Percentiles rank a stretch among this genome's conserved stretches.
Evolutionary conservation across 495 filamentous ascomycete genomes (phyloP).

Genomic region (Aspergillus panamensis): DNA sequence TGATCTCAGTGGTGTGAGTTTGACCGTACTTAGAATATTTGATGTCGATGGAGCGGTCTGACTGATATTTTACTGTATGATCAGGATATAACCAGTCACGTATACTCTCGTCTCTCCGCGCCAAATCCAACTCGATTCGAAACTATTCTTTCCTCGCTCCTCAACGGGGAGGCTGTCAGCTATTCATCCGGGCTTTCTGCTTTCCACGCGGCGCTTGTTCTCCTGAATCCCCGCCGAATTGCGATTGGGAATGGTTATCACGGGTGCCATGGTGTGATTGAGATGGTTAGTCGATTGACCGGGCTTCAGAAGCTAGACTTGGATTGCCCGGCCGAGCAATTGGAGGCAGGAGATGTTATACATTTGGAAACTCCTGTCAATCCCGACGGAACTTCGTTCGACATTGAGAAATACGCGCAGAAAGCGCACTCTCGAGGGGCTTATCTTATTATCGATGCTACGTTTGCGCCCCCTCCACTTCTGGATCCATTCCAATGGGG

Average conservation of each 20-base stretch:
- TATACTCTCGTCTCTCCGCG: conserved; percentile 76
- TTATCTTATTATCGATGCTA: conserved; percentile 79
- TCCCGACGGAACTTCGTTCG: conserved; percentile 74
- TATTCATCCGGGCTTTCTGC: conserved; percentile 85
- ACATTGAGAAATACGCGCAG: conserved; percentile 64
- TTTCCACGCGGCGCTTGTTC: conserved; percentile 76
- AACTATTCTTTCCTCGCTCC: conserved; percentile 66
- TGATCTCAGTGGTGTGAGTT: conserved; percentile 36
- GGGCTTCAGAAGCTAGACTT: conserved; percentile 64
- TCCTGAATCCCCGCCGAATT: conserved; percentile 72
- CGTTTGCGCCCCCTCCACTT: conserved; percentile 87
- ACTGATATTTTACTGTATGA: conserved; percentile 20
- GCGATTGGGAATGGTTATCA: conserved; percentile 85
- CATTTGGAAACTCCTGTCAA: conserved; percentile 93
- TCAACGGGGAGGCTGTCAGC: conserved; percentile 64
- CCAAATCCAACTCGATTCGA: conserved; percentile 85
- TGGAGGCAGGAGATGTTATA: conserved; percentile 74
- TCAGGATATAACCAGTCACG: conserved; percentile 29
- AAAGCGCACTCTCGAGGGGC: conserved; percentile 71
- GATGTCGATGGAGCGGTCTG: not conserved
- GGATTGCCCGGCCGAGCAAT: conserved; percentile 51
- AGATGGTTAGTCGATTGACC: conserved; percentile 64
- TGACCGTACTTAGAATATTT: not conserved
- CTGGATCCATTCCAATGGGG: conserved; percentile 80
- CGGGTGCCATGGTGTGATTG: conserved; percentile 82